These are phyloP conservation scores for Croton laevigatus DNA, from an alignment of 441 rosid genomes.

Conservation along the genomic window DNA sequence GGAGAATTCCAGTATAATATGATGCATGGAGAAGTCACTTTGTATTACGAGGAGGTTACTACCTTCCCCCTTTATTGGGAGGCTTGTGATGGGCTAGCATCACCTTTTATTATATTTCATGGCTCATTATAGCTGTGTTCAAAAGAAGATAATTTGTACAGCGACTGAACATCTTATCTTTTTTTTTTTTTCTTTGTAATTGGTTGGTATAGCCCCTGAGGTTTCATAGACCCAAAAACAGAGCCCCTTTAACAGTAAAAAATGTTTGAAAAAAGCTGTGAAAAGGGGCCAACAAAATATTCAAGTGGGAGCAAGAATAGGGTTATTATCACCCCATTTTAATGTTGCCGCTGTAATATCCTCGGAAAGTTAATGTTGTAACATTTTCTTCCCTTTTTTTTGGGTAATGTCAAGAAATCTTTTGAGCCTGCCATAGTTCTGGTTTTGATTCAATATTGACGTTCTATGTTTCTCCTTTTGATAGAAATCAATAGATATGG, in stretches of 20 bases:
- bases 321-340: background rate
- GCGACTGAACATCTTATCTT: background rate
- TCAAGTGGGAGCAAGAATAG: slow-evolving; percentile 7
- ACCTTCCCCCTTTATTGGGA: background rate
- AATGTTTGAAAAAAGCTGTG: background rate
- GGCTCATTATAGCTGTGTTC: slow-evolving; percentile 15
- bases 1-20: background rate
- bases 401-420: background rate
- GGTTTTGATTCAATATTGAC: background rate
- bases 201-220: background rate
- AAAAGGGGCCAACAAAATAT: background rate
- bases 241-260: background rate
- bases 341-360: background rate
- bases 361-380: slow-evolving; percentile 8
- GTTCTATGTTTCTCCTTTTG: no score
- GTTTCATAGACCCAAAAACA: no score
- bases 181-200: slow-evolving; percentile 2
- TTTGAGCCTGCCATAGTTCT: background rate
- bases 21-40: background rate
- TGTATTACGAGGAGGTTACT: background rate
- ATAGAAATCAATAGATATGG: no score
- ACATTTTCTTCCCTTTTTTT: background rate
- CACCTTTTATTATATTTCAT: background rate
- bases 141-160: slow-evolving; percentile 15
- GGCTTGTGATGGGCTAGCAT: background rate